Evolutionary conservation across 2,329 filamentous ascomycete genomes (phyloP), one percentile per base, ranked within the genome.

Genomic region (Scolecobasidium constrictum): DNA sequence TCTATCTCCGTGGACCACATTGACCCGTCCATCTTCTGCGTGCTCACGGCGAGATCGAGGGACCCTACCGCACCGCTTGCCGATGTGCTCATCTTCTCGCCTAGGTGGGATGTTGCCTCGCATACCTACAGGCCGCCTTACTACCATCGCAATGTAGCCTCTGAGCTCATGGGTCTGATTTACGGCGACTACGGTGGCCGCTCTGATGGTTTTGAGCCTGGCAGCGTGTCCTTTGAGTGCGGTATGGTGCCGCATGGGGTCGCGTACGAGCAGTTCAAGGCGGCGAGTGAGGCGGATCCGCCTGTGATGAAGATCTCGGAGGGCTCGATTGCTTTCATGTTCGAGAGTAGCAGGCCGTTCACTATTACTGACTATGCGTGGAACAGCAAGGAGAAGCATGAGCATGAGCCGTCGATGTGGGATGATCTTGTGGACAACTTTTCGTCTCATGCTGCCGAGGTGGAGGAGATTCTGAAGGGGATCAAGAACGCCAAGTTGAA

Each of bases 61-160:
- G 62, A 64, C 15, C 61, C 69, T 3, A 70, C 69, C 7, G 73
- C 73, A 0, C 67, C 75, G 0, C 62, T 81, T 3, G 78, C 77
- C 5, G 81, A 85, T 62, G 83, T 85, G 51, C 77, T 83, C 52
- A 77, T 83, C 58, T 83, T 85, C 62, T 78, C 80, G 7, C 79
- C 81, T 2, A 71, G 80, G 40, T 85, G 80, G 80, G 71, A 83
- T 22, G 78, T 82, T 0, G 73, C 71, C 2, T 77, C 81, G 52
- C 69, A 81, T 54, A 84, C 81, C 0, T 84, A 83, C 67, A 73
- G 81, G 4, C 78, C 79, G 18, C 81, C 81, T 18, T 65, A 64
- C 48, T 65, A 63, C 47, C 62, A 65, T 47, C 61, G 62, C 31
- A 65, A 65, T 38, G 60, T 53, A 7, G 58, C 59, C 22, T 59